phyloP scores from a whole-genome alignment of 352 stramenopile species.

The Thraustochytrium sp. region DNA sequence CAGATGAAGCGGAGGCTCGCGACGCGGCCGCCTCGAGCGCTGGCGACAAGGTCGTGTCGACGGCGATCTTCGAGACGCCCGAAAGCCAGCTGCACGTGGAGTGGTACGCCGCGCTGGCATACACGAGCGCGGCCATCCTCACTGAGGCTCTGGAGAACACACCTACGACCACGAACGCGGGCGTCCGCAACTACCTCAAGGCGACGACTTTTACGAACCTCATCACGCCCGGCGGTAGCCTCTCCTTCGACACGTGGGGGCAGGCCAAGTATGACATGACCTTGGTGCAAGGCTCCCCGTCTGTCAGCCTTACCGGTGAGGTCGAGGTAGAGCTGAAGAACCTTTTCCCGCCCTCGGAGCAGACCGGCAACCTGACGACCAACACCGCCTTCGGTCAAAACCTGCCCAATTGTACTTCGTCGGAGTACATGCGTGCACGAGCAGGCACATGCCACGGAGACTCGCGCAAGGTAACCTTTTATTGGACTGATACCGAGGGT shows the following conservation, averaged over 20 bases:
- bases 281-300: not conserved
- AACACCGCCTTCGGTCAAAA: not conserved
- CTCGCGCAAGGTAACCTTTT: not conserved
- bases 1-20: not conserved
- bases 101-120: conserved; percentile 13
- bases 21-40: not conserved
- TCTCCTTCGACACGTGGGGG: not conserved
- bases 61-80: not conserved
- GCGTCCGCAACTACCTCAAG: conserved; percentile 1
- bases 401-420: not conserved
- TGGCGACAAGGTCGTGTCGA: not conserved
- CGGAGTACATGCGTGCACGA: not conserved
- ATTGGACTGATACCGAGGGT: not conserved
- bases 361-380: not conserved
- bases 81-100: not conserved
- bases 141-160: not conserved
- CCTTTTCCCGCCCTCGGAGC: not conserved
- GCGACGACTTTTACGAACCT: conserved; percentile 1
- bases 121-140: not conserved
- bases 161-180: not conserved
- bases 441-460: not conserved
- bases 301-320: not conserved
- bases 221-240: not conserved
- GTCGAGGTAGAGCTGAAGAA: not conserved
- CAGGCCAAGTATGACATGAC: conserved; percentile 16